phyloP scores from a whole-genome alignment of 768 basidiomycete genomes.

The Serendipita indica region DNA sequence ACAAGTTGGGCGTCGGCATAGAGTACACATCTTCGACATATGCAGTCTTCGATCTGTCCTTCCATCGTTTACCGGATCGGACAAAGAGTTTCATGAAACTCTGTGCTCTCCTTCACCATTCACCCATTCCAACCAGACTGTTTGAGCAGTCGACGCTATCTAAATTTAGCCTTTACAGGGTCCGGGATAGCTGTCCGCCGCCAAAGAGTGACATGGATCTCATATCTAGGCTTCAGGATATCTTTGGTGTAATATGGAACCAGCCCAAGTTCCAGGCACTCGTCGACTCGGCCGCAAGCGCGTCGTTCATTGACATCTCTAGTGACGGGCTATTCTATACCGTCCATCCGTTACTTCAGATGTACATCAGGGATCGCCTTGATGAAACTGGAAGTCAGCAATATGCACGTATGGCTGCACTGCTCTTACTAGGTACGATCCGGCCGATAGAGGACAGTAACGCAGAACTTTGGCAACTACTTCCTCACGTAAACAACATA shows the following conservation, averaged over 20 bases:
- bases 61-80: not conserved
- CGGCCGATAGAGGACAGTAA: not conserved
- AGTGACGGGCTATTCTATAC: not conserved
- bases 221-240: not conserved
- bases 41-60: not conserved
- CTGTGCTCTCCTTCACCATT: not conserved
- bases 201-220: not conserved
- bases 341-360: not conserved
- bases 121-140: not conserved
- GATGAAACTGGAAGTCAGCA: not conserved
- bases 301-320: not conserved
- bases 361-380: not conserved
- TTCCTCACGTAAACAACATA: not conserved
- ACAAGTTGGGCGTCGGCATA: not conserved
- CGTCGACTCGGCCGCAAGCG: not conserved
- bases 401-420: not conserved
- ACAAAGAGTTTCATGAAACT: not conserved
- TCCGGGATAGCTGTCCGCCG: not conserved
- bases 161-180: not conserved
- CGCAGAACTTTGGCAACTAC: not conserved
- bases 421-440: not conserved
- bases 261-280: not conserved
- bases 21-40: not conserved
- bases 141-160: not conserved
- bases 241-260: not conserved